phyloP scores from a whole-genome alignment of 2,329 filamentous ascomycete genomes.

The Neonectria hederae region DNA sequence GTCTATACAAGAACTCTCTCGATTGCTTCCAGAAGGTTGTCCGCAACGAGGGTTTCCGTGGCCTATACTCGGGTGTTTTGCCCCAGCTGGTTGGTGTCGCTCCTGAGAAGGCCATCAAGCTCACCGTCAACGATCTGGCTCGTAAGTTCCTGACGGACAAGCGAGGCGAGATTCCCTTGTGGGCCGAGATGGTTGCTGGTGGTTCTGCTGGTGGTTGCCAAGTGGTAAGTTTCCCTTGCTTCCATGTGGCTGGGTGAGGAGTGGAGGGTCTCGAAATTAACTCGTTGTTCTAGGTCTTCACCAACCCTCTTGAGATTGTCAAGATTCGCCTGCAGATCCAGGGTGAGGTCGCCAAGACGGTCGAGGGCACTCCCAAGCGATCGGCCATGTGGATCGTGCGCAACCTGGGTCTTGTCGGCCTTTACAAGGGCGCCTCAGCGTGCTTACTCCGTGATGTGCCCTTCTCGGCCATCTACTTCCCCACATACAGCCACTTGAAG shows the following conservation, averaged over 20 bases:
- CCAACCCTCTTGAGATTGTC: conserved; percentile 97
- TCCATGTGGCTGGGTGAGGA: not conserved
- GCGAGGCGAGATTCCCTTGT: conserved; percentile 75
- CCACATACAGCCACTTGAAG: conserved; percentile 94
- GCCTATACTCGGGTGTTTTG: conserved; percentile 92
- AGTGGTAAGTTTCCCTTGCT: conserved; percentile 73
- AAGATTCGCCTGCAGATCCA: conserved; percentile 99
- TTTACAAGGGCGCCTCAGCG: conserved; percentile 96
- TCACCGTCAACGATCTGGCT: conserved; percentile 96
- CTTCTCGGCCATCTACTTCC: conserved; percentile 99
- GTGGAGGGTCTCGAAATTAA: conserved; percentile 3
- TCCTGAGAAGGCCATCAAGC: conserved; percentile 99
- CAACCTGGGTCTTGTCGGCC: conserved; percentile 90
- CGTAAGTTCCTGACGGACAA: conserved; percentile 80
- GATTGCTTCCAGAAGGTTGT: conserved; percentile 96
- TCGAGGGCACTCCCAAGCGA: conserved; percentile 83
- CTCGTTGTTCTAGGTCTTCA: conserved; percentile 75
- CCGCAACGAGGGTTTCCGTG: conserved; percentile 87
- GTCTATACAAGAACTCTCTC: conserved; percentile 95
- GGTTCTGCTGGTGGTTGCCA: conserved; percentile 91
- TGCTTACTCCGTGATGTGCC: conserved; percentile 96
- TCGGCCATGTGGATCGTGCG: conserved; percentile 98
- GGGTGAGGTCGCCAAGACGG: conserved; percentile 90
- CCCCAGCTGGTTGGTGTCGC: conserved; percentile 97
- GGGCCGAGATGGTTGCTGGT: conserved; percentile 85